Conservation (phyloP, 1,284 basidiomycete species). For the Salmacisia buchloeana region DNA sequence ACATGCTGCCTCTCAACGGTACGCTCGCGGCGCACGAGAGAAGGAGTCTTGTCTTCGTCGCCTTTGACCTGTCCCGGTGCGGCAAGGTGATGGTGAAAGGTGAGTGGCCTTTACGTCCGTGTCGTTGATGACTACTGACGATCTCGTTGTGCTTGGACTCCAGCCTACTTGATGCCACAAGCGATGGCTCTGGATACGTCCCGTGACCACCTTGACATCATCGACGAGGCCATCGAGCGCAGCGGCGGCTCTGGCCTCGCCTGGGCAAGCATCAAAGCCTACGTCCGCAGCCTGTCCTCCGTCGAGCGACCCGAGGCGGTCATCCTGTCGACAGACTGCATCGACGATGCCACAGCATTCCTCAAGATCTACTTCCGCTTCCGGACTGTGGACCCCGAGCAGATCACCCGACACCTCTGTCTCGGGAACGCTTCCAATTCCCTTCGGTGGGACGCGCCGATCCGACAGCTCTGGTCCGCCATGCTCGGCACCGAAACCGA, state of each 20-base stretch:
- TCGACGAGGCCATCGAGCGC: background rate
- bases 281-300: background rate
- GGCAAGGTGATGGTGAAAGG: background rate
- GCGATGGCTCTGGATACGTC: background rate
- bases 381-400: background rate
- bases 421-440: background rate
- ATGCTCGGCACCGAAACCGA: background rate
- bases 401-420: background rate
- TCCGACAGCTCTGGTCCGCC: background rate
- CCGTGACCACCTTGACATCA: background rate
- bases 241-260: background rate
- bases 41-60: background rate
- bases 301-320: background rate
- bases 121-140: too few relatives aligned
- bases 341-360: background rate
- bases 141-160: too few relatives aligned
- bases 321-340: background rate
- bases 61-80: background rate
- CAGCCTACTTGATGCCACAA: background rate
- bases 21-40: background rate
- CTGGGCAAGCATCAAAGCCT: background rate
- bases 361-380: slow-evolving; percentile 4
- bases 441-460: background rate
- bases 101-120: background rate
- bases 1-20: background rate